These are phyloP conservation scores for Pseudogymnoascus sp. DNA, from an alignment of 2,329 filamentous ascomycete genomes.

Conservation along the genomic window DNA sequence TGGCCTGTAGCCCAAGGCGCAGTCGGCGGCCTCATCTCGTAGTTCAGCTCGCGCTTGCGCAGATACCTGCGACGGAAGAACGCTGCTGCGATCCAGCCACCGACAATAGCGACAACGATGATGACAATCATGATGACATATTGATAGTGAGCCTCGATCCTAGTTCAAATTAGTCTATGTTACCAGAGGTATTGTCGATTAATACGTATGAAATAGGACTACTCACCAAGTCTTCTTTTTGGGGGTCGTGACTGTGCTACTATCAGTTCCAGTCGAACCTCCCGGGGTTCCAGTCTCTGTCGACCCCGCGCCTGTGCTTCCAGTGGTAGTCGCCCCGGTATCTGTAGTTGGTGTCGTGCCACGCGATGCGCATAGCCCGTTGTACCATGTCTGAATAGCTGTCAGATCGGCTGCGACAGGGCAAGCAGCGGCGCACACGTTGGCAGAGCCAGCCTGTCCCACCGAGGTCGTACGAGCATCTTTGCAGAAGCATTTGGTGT, in stretches of 20 bases:
- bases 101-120: constrained; percentile 58
- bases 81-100: constrained; percentile 58
- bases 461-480: constrained; percentile 31
- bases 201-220: background rate
- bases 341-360: constrained; percentile 15
- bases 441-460: background rate
- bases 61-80: constrained; percentile 67
- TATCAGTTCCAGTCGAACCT: background rate
- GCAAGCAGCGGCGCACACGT: background rate
- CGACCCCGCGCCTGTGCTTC: background rate
- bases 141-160: constrained; percentile 62
- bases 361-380: constrained; percentile 50
- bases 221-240: constrained; percentile 5
- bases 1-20: constrained; percentile 22
- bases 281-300: background rate
- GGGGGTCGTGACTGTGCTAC: constrained; percentile 7
- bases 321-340: background rate
- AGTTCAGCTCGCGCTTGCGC: constrained; percentile 52
- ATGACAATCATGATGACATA: constrained; percentile 79
- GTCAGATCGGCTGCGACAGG: constrained; percentile 36
- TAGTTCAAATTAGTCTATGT: constrained; percentile 25
- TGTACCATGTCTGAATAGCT: constrained; percentile 63
- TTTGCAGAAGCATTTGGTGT: constrained; percentile 66
- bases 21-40: constrained; percentile 29
- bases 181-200: constrained; percentile 3